A percentile compares a stretch with the other conserved stretches of the same genome.
These are phyloP conservation scores for Podospora fimiseda DNA, from an alignment of 495 filamentous ascomycete genomes.

Conservation along the genomic window DNA sequence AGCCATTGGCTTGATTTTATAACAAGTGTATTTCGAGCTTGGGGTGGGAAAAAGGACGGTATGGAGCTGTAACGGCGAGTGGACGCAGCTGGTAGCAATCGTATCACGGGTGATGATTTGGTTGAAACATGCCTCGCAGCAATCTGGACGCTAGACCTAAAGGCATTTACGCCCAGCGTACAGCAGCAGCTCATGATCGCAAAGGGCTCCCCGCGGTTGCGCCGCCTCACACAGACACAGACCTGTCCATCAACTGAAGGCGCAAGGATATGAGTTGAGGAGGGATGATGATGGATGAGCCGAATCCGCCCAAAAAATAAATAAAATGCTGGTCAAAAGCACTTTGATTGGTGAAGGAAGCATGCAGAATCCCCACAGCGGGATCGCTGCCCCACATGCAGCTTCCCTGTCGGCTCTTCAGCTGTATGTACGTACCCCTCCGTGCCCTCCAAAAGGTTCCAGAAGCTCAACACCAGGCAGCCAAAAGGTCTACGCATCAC, in stretches of 20 bases:
- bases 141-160: slow-evolving; percentile 24
- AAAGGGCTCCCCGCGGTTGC: slow-evolving; percentile 15
- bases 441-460: neutral
- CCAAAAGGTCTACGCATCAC: no score
- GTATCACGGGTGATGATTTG: neutral
- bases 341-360: no score
- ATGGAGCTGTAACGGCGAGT: slow-evolving; percentile 17
- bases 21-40: neutral
- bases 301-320: no score
- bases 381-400: slow-evolving; percentile 1
- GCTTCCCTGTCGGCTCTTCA: neutral
- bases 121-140: slow-evolving; percentile 19
- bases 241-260: slow-evolving; percentile 20
- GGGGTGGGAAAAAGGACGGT: slow-evolving; percentile 2
- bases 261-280: neutral
- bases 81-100: neutral
- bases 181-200: slow-evolving; percentile 25
- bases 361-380: slow-evolving; percentile 1
- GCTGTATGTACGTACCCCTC: neutral
- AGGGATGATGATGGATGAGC: neutral
- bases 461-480: no score
- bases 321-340: no score
- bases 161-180: slow-evolving; percentile 27
- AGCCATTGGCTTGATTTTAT: slow-evolving; percentile 4
- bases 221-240: slow-evolving; percentile 19